Evolutionary conservation across 2,329 filamentous ascomycete genomes (phyloP).

Genomic region (Aspergillus melleus): DNA sequence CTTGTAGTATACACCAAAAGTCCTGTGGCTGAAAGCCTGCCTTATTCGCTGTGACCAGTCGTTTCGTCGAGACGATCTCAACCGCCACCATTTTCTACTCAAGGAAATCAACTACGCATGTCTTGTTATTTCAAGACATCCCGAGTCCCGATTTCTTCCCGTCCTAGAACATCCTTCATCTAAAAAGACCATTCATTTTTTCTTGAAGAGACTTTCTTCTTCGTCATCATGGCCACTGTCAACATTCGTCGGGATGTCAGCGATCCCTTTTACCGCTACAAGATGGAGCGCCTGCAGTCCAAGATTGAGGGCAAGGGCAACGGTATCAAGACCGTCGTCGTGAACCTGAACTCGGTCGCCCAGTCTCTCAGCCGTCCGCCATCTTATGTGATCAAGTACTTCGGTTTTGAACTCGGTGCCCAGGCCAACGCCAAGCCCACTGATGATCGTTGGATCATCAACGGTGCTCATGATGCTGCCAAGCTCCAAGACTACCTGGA

Average conservation of each 20-base stretch:
- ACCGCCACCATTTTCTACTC: conserved; percentile 37
- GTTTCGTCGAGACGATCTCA: conserved; percentile 19
- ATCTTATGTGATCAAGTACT: conserved; percentile 98
- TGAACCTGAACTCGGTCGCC: conserved; percentile 94
- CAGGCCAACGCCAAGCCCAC: conserved; percentile 97
- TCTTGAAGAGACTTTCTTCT: conserved; percentile 26
- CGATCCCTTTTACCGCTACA: conserved; percentile 99
- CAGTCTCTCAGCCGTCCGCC: conserved; percentile 88
- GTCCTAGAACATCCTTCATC: conserved; percentile 30
- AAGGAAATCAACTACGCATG: conserved; percentile 53
- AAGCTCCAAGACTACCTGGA: conserved; percentile 99
- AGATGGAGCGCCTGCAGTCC: conserved; percentile 98
- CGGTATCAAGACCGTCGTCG: conserved; percentile 98
- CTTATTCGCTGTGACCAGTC: conserved; percentile 28
- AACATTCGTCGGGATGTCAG: conserved; percentile 98
- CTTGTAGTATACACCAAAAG: conserved; percentile 83
- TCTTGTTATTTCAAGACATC: conserved; percentile 53
- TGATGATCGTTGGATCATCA: conserved; percentile 99
- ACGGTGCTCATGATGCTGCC: conserved; percentile 89
- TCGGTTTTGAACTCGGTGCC: conserved; percentile 96
- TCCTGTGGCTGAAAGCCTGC: conserved; percentile 78
- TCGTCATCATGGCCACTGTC: conserved; percentile 86
- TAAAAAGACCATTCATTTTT: conserved; percentile 19
- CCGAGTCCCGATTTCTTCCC: conserved; percentile 47
- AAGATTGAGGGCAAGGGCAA: conserved; percentile 99